Percentiles rank a stretch among this genome's conserved stretches.
phyloP scores from a whole-genome alignment of 1,139 yeast genomes.

The Entelexis paramagnoliae region DNA sequence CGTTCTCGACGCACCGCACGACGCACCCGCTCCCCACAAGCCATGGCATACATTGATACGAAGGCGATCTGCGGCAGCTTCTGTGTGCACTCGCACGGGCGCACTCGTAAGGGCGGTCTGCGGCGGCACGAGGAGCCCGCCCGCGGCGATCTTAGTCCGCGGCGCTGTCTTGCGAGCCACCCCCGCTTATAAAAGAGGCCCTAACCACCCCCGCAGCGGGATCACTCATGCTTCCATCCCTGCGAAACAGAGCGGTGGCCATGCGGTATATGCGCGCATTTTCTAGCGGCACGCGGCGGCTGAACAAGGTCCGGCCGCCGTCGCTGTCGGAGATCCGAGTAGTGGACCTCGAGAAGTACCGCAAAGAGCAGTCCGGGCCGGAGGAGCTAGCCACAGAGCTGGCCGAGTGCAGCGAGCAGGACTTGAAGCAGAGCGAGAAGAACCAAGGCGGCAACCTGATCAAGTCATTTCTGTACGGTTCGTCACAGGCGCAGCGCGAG shows the following conservation, averaged over 20 bases:
- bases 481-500: slow-evolving; percentile 31
- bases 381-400: slow-evolving; percentile 14
- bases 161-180: too few species aligned
- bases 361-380: slow-evolving; percentile 7
- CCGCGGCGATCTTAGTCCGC: too few species aligned
- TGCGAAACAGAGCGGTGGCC: background rate
- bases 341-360: slow-evolving; percentile 29
- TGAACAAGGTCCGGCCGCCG: slow-evolving; percentile 24
- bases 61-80: too few species aligned
- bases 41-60: too few species aligned
- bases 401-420: slow-evolving; percentile 2
- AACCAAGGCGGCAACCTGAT: slow-evolving; percentile 20
- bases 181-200: slow-evolving; percentile 3
- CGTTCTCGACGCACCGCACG: too few species aligned
- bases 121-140: too few species aligned
- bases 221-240: background rate
- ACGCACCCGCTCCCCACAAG: too few species aligned
- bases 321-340: slow-evolving; percentile 32
- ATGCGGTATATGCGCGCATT: background rate
- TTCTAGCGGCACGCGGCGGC: background rate
- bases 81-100: too few species aligned
- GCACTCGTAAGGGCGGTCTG: too few species aligned
- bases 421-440: background rate
- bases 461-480: slow-evolving; percentile 35
- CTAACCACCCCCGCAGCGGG: slow-evolving; percentile 11